phyloP scores from a whole-genome alignment of 2,329 filamentous ascomycete genomes.

The Septoria linicola region DNA sequence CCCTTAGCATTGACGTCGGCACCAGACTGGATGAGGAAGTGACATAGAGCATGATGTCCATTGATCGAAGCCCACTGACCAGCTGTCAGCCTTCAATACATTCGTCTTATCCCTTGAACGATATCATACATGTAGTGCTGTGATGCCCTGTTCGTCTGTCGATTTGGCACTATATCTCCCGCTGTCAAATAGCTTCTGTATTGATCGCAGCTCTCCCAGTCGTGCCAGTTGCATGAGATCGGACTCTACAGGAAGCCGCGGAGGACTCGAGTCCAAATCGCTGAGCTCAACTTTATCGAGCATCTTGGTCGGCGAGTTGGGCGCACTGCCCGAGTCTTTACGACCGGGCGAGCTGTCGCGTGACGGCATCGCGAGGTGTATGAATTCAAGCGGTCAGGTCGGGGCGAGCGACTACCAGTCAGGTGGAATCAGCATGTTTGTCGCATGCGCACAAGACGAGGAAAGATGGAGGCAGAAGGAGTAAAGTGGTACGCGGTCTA shows the following conservation, averaged over 20 bases:
- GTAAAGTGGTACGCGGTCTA: too few relatives aligned
- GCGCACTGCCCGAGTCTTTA: slow-evolving; percentile 26
- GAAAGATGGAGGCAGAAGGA: too few relatives aligned
- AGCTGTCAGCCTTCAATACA: slow-evolving; percentile 24
- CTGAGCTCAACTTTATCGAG: slow-evolving; percentile 39
- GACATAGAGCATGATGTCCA: slow-evolving; percentile 96
- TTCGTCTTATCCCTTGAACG: slow-evolving; percentile 12
- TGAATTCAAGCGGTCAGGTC: too few relatives aligned
- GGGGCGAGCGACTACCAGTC: background rate
- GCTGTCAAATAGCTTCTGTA: slow-evolving; percentile 85
- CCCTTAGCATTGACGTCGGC: slow-evolving; percentile 94
- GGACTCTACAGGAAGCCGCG: slow-evolving; percentile 57
- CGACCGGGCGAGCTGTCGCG: slow-evolving; percentile 19
- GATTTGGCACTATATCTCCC: slow-evolving; percentile 80
- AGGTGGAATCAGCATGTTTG: background rate
- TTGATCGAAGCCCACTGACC: slow-evolving; percentile 96
- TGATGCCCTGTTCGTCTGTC: slow-evolving; percentile 88
- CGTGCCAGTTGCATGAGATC: slow-evolving; percentile 96
- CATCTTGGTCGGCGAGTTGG: slow-evolving; percentile 32
- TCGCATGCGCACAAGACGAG: background rate
- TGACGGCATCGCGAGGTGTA: slow-evolving; percentile 3
- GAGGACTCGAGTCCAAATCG: slow-evolving; percentile 37
- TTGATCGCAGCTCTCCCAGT: slow-evolving; percentile 77
- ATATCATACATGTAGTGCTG: slow-evolving; percentile 76
- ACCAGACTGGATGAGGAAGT: slow-evolving; percentile 81